phyloP scores from a whole-genome alignment of 371 early-diverging fungal species.

The Mortierella polycephala region DNA sequence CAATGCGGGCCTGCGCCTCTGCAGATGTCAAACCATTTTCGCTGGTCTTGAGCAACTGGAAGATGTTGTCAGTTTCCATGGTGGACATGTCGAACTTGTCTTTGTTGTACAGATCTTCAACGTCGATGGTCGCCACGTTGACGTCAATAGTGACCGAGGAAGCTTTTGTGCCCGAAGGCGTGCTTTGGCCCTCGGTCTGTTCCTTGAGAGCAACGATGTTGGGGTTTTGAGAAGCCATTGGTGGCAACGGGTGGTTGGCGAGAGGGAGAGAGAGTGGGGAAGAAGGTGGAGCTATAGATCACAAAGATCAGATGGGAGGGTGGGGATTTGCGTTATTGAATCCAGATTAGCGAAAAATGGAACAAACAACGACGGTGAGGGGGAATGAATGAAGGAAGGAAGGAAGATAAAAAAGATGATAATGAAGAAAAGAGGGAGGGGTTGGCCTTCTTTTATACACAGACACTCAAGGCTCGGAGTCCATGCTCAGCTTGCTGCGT shows the following conservation, averaged over 20 bases:
- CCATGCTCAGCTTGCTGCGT: neutral
- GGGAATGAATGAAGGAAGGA: neutral
- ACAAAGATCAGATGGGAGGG: too few species aligned
- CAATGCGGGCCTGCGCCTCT: constrained; percentile 69
- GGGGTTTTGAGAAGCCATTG: constrained; percentile 10
- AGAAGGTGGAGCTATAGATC: too few species aligned
- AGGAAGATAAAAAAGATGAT: constrained; percentile 1
- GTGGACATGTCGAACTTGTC: constrained; percentile 84
- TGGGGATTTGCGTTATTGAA: too few species aligned
- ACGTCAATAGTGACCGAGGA: constrained; percentile 61
- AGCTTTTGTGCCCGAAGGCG: constrained; percentile 13
- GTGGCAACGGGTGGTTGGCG: constrained; percentile 2
- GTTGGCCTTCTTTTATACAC: constrained; percentile 1
- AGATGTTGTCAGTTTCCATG: constrained; percentile 76
- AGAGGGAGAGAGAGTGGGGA: constrained; percentile 5
- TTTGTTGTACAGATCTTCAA: constrained; percentile 83
- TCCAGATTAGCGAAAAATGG: constrained; percentile 7
- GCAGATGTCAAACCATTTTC: constrained; percentile 69
- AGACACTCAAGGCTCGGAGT: neutral
- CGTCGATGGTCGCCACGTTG: constrained; percentile 69
- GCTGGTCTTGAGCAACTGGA: constrained; percentile 71
- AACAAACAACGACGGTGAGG: constrained; percentile 23
- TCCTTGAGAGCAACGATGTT: constrained; percentile 14
- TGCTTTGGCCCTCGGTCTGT: constrained; percentile 17
- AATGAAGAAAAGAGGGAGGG: constrained; percentile 1